Percentiles rank a stretch among this genome's conserved stretches.
These are phyloP conservation scores for Teunomyces funiuensis DNA, from an alignment of 805 yeast species.

Conservation along the genomic window DNA sequence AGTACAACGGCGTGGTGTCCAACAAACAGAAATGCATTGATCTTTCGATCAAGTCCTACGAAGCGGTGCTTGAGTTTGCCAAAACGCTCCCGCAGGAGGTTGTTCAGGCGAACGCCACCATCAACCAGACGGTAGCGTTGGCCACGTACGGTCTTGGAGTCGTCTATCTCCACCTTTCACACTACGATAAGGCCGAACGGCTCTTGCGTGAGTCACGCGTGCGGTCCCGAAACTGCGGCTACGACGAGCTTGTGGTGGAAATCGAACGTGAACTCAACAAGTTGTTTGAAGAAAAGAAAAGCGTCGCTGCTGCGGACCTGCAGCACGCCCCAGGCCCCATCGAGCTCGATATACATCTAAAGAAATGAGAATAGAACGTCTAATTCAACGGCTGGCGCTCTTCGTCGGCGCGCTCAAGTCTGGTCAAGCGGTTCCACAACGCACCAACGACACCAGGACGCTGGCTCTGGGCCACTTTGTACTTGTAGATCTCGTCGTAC, in stretches of 20 bases:
- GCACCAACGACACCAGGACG: neutral
- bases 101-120: constrained; percentile 17
- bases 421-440: too few relatives aligned
- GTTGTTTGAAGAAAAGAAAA: constrained; percentile 39
- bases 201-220: constrained; percentile 66
- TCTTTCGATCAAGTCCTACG: constrained; percentile 33
- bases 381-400: constrained; percentile 2
- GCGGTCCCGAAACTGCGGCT: constrained; percentile 66
- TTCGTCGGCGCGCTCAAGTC: constrained; percentile 3
- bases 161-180: constrained; percentile 58
- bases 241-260: constrained; percentile 58
- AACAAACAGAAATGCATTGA: constrained; percentile 26
- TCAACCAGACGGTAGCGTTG: constrained; percentile 71
- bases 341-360: constrained; percentile 27
- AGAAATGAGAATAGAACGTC: constrained; percentile 6
- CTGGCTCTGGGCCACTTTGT: constrained; percentile 22
- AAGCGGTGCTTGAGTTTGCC: constrained; percentile 34
- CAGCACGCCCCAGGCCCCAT: constrained; percentile 12
- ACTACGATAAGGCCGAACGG: constrained; percentile 57
- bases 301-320: constrained; percentile 11
- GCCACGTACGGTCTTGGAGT: constrained; percentile 88
- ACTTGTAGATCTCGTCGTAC: constrained; percentile 26
- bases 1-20: constrained; percentile 17
- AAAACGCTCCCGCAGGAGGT: constrained; percentile 29
- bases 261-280: constrained; percentile 67